Evolutionary conservation across 768 basidiomycete genomes (phyloP).

Genomic region (Candolleomyces efflorescens): DNA sequence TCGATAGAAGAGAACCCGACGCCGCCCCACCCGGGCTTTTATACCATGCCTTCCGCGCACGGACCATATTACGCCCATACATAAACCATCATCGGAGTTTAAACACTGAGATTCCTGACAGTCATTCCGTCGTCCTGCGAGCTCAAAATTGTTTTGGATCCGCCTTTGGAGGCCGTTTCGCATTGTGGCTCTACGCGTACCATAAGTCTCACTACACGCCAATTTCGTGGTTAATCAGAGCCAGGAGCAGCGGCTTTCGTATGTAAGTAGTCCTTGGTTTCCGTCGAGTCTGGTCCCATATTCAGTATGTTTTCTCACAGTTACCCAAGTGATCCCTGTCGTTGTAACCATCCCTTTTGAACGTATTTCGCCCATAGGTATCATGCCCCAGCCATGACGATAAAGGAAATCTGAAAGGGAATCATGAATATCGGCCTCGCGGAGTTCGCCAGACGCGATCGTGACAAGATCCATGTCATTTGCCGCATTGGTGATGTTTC

Average conservation of each 20-base stretch:
- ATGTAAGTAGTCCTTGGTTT: not conserved
- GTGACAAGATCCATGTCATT: not conserved
- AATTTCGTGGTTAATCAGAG: constrained; percentile 71
- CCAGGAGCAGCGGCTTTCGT: constrained; percentile 40
- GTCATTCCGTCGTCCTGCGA: constrained; percentile 27
- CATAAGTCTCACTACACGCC: constrained; percentile 43
- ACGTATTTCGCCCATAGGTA: too few relatives aligned
- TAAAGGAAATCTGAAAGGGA: constrained; percentile 11
- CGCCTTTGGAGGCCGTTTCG: constrained; percentile 35
- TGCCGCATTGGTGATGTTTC: not conserved
- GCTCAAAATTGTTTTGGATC: constrained; percentile 14
- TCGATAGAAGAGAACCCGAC: not conserved
- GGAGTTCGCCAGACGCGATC: not conserved
- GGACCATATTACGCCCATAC: constrained; percentile 21
- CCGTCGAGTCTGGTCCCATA: too few relatives aligned
- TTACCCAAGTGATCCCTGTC: too few relatives aligned
- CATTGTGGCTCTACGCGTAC: constrained; percentile 66
- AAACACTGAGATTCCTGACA: constrained; percentile 24
- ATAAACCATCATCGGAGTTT: constrained; percentile 13
- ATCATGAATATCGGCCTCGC: not conserved
- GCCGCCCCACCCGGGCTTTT: constrained; percentile 10
- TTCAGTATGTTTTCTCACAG: too few relatives aligned
- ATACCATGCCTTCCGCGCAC: constrained; percentile 21
- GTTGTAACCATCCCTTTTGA: too few relatives aligned
- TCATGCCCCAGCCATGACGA: constrained; percentile 1